Evolutionary conservation across 495 filamentous ascomycete genomes (phyloP), one percentile per base, ranked within the genome.

Genomic region (Penicillium cosmopolitanum): DNA sequence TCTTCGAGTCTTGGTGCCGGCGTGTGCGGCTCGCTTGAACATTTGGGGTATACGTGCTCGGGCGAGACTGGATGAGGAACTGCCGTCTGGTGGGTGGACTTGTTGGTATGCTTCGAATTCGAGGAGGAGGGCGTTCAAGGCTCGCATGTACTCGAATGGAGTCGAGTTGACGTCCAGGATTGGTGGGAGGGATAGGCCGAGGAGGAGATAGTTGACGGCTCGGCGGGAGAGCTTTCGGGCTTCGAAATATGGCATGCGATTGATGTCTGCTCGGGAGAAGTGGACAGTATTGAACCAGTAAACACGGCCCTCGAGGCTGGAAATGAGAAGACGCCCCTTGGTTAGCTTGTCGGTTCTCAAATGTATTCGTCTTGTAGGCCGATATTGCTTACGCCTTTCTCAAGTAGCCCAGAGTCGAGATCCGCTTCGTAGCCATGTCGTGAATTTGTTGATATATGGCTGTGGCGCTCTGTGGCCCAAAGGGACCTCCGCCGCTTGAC

Each of bases 221-320:
- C 87, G 88, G 44, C 92, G 87, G 57, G 89, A 87, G 33, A 97
- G 86, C 67, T 92, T 94, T 62, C 86, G 85, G 25, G 84, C 72
- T 62, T 95, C 89, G 66, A 96, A 93, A 72, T 92, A 96, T 31
- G 96, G 88, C 71, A 96, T 85, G 60, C 85, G 88, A 33, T 83
- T 74, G 33, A 98, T 81, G 70, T 97, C 92, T 23, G 85, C 72
- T 62, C 91, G 92, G 59, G 90, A 88, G 73, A 96, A 97, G 71
- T 95, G 87, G 46, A 97, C 83, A 0, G 95, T 96, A 75, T 97
- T 97, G 74, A 97, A 97, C 93, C 94, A 98, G 78, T 96, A 97
- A 21, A 96, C 87, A 52, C 89, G 88, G 50, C 96, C 94, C 77
- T 96, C 92, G 63, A 97, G 90, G 21, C 92, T 96, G 66, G 36